A percentile compares a stretch with the other conserved stretches of the same genome.
These are phyloP conservation scores for Apocynum venetum DNA, from an alignment of 257 asterid genomes.

Conservation along the genomic window DNA sequence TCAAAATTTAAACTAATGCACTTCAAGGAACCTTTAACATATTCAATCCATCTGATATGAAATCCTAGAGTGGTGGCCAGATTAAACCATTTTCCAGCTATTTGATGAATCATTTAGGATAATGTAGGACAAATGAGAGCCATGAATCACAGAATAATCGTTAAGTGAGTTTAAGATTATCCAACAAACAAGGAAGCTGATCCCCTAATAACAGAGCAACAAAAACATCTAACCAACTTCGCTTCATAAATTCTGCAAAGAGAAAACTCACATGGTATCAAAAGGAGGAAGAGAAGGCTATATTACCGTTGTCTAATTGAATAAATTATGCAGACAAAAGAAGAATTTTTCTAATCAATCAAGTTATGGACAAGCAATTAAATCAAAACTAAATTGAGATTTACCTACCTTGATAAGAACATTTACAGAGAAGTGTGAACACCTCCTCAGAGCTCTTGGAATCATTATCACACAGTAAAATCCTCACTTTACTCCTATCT, in stretches of 20 bases:
- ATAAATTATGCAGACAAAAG: conserved; percentile 5
- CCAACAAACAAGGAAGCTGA: neutral
- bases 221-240: neutral
- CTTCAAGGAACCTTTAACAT: neutral
- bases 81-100: neutral
- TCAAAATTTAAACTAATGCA: neutral
- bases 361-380: conserved; percentile 8
- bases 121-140: neutral
- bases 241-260: neutral
- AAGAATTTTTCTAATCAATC: neutral
- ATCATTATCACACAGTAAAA: conserved; percentile 85
- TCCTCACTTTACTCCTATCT: conserved; percentile 88
- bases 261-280: neutral
- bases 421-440: conserved; percentile 64
- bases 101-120: neutral
- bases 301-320: neutral
- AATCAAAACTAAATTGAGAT: neutral
- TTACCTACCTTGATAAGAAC: conserved; percentile 80
- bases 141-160: neutral
- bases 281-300: neutral
- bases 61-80: neutral
- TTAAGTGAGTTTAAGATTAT: neutral
- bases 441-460: conserved; percentile 67
- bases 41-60: neutral
- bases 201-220: neutral